Conservation (phyloP, 257 asterid species). For the Fraxinus quadrangulata region DNA sequence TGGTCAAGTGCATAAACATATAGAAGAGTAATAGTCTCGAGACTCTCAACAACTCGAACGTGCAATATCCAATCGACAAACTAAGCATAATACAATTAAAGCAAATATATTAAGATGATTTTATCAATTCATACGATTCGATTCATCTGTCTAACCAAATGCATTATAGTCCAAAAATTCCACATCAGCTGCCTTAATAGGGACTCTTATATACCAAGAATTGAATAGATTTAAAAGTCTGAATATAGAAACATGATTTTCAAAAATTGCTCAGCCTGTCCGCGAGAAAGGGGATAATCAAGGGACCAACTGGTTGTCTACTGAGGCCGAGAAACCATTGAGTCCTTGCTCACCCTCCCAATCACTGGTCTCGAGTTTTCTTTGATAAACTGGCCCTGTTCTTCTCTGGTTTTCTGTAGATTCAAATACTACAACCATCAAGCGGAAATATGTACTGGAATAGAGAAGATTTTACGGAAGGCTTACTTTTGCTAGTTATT, state of each 20-base stretch:
- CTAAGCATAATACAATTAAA: not conserved
- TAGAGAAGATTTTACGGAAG: not conserved
- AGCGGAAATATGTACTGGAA: not conserved
- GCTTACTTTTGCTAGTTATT: slow-evolving; percentile 37
- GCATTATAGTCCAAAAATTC: not conserved
- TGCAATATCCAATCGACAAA: too few species aligned
- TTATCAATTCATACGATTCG: not conserved
- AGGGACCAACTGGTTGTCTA: slow-evolving; percentile 28
- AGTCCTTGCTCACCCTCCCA: slow-evolving; percentile 37
- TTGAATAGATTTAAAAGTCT: not conserved
- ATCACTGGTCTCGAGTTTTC: slow-evolving; percentile 38
- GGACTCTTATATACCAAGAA: slow-evolving; percentile 25
- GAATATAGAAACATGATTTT: not conserved
- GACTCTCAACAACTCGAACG: too few species aligned
- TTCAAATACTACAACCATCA: not conserved
- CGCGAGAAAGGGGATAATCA: slow-evolving; percentile 19
- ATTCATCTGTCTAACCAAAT: not conserved
- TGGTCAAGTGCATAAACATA: too few species aligned
- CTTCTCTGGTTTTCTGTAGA: slow-evolving; percentile 41
- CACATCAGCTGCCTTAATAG: slow-evolving; percentile 1
- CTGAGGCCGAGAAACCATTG: slow-evolving; percentile 38
- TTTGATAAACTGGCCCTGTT: slow-evolving; percentile 20
- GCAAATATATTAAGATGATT: not conserved
- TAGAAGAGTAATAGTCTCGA: too few species aligned
- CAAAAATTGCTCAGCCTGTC: not conserved